phyloP scores from a whole-genome alignment of 2,329 filamentous ascomycete genomes.

The Aspergillus aculeatinus region DNA sequence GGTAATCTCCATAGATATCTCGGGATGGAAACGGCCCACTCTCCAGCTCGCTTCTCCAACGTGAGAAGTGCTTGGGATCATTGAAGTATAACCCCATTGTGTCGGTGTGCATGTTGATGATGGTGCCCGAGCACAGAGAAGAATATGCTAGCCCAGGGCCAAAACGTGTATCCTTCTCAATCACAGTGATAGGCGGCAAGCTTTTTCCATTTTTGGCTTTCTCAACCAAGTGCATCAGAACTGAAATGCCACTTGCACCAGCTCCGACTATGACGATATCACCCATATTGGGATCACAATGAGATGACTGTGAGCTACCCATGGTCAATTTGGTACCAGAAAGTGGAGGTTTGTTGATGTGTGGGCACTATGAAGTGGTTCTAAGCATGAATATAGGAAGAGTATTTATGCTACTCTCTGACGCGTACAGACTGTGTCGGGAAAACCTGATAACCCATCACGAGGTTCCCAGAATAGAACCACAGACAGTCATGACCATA shows the following conservation, averaged over 20 bases:
- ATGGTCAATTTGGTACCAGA: background rate
- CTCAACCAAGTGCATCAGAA: constrained; percentile 12
- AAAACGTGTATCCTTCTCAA: constrained; percentile 1
- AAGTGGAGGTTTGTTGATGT: background rate
- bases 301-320: background rate
- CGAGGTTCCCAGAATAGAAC: background rate
- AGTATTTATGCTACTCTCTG: background rate
- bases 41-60: constrained; percentile 5
- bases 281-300: background rate
- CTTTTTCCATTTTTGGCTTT: constrained; percentile 1
- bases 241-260: constrained; percentile 13
- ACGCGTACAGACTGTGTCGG: background rate
- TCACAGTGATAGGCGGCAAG: background rate
- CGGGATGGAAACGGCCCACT: constrained; percentile 10
- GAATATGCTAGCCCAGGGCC: constrained; percentile 12
- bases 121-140: constrained; percentile 6
- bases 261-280: constrained; percentile 9
- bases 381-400: background rate
- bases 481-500: background rate
- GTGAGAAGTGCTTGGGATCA: constrained; percentile 9
- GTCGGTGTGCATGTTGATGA: constrained; percentile 12
- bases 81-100: constrained; percentile 12
- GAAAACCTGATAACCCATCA: background rate
- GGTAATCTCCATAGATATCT: constrained; percentile 10
- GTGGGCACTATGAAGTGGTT: background rate